Percentiles rank a stretch among this genome's conserved stretches.
Evolutionary conservation across 768 basidiomycete species (phyloP).

Genomic region (Rhizopogon roseolus): DNA sequence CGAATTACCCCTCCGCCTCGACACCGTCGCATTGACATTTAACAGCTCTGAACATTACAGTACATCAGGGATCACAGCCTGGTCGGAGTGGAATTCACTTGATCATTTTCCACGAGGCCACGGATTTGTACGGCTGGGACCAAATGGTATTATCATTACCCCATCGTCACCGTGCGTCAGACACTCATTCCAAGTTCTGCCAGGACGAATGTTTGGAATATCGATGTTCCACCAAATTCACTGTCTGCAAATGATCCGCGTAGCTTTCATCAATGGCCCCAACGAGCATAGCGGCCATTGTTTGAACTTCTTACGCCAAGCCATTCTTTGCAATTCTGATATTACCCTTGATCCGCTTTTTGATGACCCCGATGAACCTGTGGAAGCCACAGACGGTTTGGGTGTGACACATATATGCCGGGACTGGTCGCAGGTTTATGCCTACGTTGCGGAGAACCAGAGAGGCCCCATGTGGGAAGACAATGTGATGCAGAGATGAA

Average conservation of each 20-base stretch:
- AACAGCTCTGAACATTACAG: constrained; percentile 26
- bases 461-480: not conserved
- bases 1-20: constrained; percentile 10
- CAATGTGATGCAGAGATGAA: too few relatives aligned
- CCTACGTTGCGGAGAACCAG: constrained; percentile 18
- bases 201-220: constrained; percentile 17
- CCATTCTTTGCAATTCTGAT: constrained; percentile 36
- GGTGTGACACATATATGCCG: constrained; percentile 23
- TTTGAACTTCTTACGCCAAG: constrained; percentile 39
- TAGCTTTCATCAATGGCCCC: not conserved
- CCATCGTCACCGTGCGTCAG: too few relatives aligned
- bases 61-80: constrained; percentile 11
- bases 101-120: constrained; percentile 13
- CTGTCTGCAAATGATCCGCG: constrained; percentile 18
- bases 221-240: constrained; percentile 27
- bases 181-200: not conserved
- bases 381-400: constrained; percentile 17
- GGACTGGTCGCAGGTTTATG: constrained; percentile 24
- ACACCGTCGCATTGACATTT: constrained; percentile 10
- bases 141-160: constrained; percentile 4
- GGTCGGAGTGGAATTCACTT: constrained; percentile 18
- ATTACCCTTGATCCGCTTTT: constrained; percentile 36
- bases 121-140: constrained; percentile 21
- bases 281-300: constrained; percentile 28
- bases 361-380: constrained; percentile 4